phyloP scores from a whole-genome alignment of 1,284 basidiomycete genomes.

The Austroboletus novae-zelandiae region DNA sequence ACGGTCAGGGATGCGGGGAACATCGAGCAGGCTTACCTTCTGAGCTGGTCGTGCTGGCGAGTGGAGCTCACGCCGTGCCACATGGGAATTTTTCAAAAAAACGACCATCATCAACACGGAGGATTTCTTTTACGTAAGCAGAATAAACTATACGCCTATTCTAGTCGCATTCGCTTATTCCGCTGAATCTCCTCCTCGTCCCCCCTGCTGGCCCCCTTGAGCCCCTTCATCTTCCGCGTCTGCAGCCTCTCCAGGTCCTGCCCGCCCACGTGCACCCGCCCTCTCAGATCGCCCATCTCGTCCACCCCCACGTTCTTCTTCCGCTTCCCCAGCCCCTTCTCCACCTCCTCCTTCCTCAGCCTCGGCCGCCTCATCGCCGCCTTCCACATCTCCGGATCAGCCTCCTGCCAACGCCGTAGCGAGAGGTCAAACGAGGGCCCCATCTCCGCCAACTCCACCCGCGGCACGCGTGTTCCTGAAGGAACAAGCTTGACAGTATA shows the following conservation, averaged over 20 bases:
- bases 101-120: background rate
- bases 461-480: conserved; percentile 77
- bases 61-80: background rate
- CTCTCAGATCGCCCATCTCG: conserved; percentile 96
- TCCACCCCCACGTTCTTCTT: conserved; percentile 95
- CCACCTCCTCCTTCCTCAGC: conserved; percentile 81
- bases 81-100: background rate
- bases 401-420: conserved; percentile 71
- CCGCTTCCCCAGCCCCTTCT: conserved; percentile 89
- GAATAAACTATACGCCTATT: no score
- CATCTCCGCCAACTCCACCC: conserved; percentile 84
- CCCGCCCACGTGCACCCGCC: conserved; percentile 84
- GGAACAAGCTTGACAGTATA: conserved; percentile 78
- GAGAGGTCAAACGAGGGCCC: conserved; percentile 89
- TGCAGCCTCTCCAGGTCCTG: conserved; percentile 90
- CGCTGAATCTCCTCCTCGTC: background rate
- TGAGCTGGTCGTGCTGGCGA: conserved; percentile 2
- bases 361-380: conserved; percentile 84
- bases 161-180: background rate
- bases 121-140: conserved; percentile 16
- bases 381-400: conserved; percentile 80
- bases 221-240: conserved; percentile 89
- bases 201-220: background rate
- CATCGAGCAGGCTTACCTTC: no score
- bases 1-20: no score